Percentiles rank a stretch among this genome's conserved stretches.
These are phyloP conservation scores for Sutorius australiensis DNA, from an alignment of 768 basidiomycete species.

Conservation along the genomic window DNA sequence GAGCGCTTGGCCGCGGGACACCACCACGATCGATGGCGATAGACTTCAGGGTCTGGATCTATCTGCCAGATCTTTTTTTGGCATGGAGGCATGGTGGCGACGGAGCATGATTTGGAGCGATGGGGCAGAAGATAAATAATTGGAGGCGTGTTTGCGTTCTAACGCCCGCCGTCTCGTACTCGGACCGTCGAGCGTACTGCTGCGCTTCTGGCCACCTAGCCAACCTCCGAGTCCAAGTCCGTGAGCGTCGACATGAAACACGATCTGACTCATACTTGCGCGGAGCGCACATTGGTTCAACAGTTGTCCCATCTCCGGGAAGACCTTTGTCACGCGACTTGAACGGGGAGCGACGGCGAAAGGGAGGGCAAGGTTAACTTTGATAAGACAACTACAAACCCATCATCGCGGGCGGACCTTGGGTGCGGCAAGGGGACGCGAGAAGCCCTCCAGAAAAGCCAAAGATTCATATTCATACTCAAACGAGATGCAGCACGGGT, in stretches of 20 bases:
- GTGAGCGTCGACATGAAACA: background rate
- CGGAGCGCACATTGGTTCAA: background rate
- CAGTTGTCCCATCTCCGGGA: background rate
- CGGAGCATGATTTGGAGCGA: background rate
- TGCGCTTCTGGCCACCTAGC: background rate
- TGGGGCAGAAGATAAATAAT: background rate
- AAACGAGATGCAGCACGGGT: background rate
- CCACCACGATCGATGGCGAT: conserved; percentile 11
- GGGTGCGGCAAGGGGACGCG: background rate
- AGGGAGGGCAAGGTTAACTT: conserved; percentile 10
- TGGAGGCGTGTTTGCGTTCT: background rate
- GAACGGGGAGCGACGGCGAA: too few relatives aligned
- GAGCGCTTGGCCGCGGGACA: conserved; percentile 13
- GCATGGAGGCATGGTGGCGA: background rate
- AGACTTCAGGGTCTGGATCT: conserved; percentile 13
- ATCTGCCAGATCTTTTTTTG: background rate
- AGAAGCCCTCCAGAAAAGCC: background rate
- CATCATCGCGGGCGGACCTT: conserved; percentile 14
- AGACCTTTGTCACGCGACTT: background rate
- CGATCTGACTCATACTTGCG: background rate
- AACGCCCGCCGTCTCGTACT: background rate
- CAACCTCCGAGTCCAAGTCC: background rate
- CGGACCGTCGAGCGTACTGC: background rate
- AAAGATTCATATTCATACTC: background rate
- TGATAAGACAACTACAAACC: background rate